Percentiles rank a stretch among this genome's conserved stretches.
Conservation (phyloP, 1,284 basidiomycete species). For the Bondarzewia mesenterica region DNA sequence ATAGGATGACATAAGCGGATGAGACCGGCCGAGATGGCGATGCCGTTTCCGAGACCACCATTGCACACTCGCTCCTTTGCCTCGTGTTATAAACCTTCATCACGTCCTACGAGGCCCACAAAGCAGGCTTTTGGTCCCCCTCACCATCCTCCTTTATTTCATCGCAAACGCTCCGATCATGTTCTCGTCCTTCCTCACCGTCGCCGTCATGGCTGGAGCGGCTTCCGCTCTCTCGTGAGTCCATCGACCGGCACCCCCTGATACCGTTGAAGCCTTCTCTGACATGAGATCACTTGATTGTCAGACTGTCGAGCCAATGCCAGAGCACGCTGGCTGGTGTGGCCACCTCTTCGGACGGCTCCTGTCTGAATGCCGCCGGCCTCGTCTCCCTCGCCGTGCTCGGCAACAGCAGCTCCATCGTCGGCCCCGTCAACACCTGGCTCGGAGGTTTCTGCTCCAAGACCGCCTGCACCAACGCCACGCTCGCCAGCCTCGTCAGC, state of each 20-base stretch:
- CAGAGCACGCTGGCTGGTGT: constrained; percentile 25
- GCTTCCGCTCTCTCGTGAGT: constrained; percentile 40
- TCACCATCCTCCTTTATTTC: not conserved
- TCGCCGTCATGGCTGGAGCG: constrained; percentile 28
- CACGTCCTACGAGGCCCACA: constrained; percentile 6
- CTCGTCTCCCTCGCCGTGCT: constrained; percentile 35
- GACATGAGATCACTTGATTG: too few species aligned
- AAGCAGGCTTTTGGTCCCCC: constrained; percentile 7
- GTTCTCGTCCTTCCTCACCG: constrained; percentile 16
- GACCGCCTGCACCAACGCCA: constrained; percentile 47
- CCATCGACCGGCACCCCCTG: too few species aligned
- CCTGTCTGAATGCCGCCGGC: constrained; percentile 44
- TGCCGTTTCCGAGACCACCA: too few species aligned
- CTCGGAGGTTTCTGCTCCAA: constrained; percentile 45
- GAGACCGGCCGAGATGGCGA: too few species aligned
- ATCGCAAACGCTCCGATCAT: constrained; percentile 17
- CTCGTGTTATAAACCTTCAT: not conserved
- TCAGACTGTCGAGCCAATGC: constrained; percentile 32
- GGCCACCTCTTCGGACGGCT: constrained; percentile 34
- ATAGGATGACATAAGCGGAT: too few species aligned
- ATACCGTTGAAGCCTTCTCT: too few species aligned
- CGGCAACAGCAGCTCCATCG: constrained; percentile 34
- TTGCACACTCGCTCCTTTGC: not conserved
- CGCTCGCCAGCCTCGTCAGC: constrained; percentile 37
- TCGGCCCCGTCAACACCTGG: constrained; percentile 49